A percentile compares a stretch with the other conserved stretches of the same genome.
phyloP scores from a whole-genome alignment of 108 stramenopile genomes.

The Seminavis robusta region DNA sequence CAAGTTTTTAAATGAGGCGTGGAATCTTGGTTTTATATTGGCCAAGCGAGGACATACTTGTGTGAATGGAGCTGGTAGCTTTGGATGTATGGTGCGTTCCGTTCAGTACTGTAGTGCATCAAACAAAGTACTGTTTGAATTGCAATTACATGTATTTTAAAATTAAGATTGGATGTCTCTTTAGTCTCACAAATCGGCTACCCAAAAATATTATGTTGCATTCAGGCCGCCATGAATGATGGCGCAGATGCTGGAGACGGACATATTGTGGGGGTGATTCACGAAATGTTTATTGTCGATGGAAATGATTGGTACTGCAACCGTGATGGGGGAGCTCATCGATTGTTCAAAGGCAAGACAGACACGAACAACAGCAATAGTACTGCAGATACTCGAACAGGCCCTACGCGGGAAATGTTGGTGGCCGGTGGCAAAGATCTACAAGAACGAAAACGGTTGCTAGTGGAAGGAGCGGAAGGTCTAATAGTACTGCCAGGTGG shows the following conservation, averaged over 20 bases:
- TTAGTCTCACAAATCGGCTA: no score
- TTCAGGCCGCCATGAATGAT: conserved; percentile 87
- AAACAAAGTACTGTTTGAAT: no score
- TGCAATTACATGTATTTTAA: no score
- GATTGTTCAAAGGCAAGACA: conserved; percentile 1
- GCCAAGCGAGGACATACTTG: conserved; percentile 76
- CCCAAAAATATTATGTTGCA: no score
- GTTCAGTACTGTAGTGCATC: no score
- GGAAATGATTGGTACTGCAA: conserved; percentile 55
- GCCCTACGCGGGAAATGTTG: conserved; percentile 54
- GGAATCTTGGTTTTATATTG: conserved; percentile 58
- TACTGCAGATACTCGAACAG: conserved; percentile 2
- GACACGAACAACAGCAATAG: neutral
- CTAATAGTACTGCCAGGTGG: conserved; percentile 94
- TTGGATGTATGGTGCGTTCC: conserved; percentile 89
- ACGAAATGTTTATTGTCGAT: conserved; percentile 88
- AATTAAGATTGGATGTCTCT: no score
- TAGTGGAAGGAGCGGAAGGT: conserved; percentile 77
- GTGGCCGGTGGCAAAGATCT: conserved; percentile 81
- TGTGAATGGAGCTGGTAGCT: conserved; percentile 88
- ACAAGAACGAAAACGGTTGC: conserved; percentile 77
- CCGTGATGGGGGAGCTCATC: conserved; percentile 2
- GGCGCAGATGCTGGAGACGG: conserved; percentile 70
- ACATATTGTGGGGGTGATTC: conserved; percentile 86
- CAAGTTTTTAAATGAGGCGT: conserved; percentile 59